Evolutionary conservation across 108 stramenopile species (phyloP).

Genomic region (Fragilariopsis cylindrus): DNA sequence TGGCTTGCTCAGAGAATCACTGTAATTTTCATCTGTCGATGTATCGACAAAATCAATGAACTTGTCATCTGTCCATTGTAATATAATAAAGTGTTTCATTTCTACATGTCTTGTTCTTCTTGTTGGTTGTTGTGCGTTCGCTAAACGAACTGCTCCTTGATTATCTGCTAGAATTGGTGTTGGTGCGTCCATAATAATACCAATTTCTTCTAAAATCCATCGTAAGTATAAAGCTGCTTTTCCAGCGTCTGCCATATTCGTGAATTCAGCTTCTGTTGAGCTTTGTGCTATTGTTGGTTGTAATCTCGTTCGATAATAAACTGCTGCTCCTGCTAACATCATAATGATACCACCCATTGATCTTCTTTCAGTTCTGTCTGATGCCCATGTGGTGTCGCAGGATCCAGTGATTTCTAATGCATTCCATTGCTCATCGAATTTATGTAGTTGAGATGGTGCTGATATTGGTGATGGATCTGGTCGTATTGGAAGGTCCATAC

Average conservation of each 20-base stretch:
- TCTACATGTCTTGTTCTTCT: too few relatives aligned
- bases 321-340: conserved; percentile 31
- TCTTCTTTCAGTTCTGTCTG: conserved; percentile 24
- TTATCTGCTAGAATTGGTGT: conserved; percentile 38
- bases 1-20: too few relatives aligned
- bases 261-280: conserved; percentile 36
- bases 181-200: conserved; percentile 5
- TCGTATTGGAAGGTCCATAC: background rate
- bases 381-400: conserved; percentile 40
- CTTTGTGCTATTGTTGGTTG: conserved; percentile 28
- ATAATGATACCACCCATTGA: conserved; percentile 29
- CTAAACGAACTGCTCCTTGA: conserved; percentile 25
- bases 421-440: too few relatives aligned
- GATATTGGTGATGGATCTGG: background rate
- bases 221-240: conserved; percentile 30
- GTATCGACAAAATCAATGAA: too few relatives aligned
- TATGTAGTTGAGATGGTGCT: background rate
- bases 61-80: too few relatives aligned
- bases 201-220: conserved; percentile 17
- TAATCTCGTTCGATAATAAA: conserved; percentile 25
- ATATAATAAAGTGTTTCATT: too few relatives aligned
- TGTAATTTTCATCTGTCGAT: too few relatives aligned
- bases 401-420: background rate
- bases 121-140: conserved; percentile 37
- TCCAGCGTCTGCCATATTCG: conserved; percentile 28